Evolutionary conservation across 176 grass and related monocot genomes (phyloP).

Genomic region (Musa troglodytarum): DNA sequence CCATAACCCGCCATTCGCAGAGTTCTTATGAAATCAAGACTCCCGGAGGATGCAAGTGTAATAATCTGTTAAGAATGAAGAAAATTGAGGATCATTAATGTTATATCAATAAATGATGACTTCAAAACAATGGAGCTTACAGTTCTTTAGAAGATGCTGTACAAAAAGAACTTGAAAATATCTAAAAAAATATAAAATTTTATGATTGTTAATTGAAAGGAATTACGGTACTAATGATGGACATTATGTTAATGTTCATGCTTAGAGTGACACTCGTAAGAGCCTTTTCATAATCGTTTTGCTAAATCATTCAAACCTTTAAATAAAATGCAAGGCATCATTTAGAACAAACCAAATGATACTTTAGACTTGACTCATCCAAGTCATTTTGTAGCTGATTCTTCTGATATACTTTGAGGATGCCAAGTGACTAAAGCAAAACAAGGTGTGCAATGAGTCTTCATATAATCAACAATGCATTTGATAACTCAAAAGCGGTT

Average conservation of each 20-base stretch:
- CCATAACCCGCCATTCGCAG: constrained; percentile 87
- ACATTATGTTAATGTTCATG: background rate
- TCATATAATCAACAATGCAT: background rate
- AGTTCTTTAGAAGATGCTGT: background rate
- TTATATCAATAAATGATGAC: background rate
- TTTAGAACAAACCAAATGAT: background rate
- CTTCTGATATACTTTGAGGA: background rate
- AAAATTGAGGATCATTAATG: background rate
- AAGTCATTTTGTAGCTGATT: background rate
- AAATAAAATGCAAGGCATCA: background rate
- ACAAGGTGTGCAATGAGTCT: background rate
- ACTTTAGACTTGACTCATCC: background rate
- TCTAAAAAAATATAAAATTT: background rate
- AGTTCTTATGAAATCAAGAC: constrained; percentile 59
- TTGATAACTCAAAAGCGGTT: background rate
- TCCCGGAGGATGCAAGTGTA: constrained; percentile 36
- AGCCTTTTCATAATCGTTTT: background rate
- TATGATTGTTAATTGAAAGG: no score
- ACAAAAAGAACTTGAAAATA: background rate
- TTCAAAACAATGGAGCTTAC: background rate
- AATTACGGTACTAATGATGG: no score
- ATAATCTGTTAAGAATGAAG: constrained; percentile 53
- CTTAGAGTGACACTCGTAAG: background rate
- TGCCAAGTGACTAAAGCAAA: background rate
- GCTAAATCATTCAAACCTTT: background rate